Conservation (phyloP, 208 protist species). For the Acanthamoeba lenticulata region DNA sequence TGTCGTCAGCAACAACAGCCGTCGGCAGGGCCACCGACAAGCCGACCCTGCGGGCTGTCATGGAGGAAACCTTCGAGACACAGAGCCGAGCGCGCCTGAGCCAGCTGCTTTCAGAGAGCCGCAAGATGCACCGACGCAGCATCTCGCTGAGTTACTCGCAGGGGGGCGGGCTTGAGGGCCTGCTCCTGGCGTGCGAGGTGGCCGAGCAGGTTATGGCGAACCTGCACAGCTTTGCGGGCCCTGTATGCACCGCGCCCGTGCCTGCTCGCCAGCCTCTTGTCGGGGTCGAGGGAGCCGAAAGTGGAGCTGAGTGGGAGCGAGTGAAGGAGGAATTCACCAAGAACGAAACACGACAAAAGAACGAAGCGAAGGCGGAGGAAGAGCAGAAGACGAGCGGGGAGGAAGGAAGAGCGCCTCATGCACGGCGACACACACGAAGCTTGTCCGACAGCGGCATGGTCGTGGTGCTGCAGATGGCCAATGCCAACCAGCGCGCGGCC, state of each 20-base stretch:
- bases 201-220: conserved; percentile 30
- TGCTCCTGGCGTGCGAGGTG: conserved; percentile 7
- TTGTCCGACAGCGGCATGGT: conserved; percentile 13
- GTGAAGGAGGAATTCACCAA: neutral
- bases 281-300: neutral
- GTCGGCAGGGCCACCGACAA: neutral
- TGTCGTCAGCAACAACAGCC: too few species aligned
- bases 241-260: neutral
- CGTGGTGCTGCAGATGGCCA: neutral
- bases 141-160: neutral
- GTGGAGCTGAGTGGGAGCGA: neutral
- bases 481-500: neutral
- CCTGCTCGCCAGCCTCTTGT: neutral
- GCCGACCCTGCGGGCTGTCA: neutral
- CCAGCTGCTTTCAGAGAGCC: conserved; percentile 15
- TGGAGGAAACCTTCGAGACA: neutral
- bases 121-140: conserved; percentile 22
- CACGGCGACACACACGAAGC: neutral
- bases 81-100: neutral
- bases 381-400: neutral
- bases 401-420: neutral
- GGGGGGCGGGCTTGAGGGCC: neutral
- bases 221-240: neutral
- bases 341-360: neutral
- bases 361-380: neutral